Percentiles rank a stretch among this genome's conserved stretches.
Evolutionary conservation across 2,329 filamentous ascomycete species (phyloP).

Genomic region (Microsporum audouinii): DNA sequence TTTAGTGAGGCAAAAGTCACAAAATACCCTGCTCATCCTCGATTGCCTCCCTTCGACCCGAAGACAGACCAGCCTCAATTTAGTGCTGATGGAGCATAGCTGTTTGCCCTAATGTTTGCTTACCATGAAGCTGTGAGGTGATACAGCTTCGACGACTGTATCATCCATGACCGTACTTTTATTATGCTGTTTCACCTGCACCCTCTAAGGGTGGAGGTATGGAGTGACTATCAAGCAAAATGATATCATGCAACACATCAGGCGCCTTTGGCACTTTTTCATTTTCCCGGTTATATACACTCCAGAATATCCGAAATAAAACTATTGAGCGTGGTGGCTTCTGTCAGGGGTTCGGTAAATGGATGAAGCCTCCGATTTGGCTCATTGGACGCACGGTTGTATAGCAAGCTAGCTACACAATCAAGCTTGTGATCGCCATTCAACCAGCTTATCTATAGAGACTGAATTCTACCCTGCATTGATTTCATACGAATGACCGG

Average conservation of each 20-base stretch:
- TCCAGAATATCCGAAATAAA: neutral
- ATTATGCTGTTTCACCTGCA: neutral
- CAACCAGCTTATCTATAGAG: neutral
- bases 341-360: neutral
- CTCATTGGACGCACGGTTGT: neutral
- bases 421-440: neutral
- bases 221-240: neutral
- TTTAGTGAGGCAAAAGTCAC: neutral
- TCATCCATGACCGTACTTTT: neutral
- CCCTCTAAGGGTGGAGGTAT: neutral
- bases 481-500: neutral
- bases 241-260: too few relatives aligned
- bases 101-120: neutral
- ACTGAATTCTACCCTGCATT: neutral
- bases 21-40: neutral
- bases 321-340: neutral
- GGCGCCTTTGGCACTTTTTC: neutral
- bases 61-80: neutral
- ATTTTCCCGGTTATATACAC: neutral
- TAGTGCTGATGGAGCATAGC: neutral
- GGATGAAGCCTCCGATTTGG: neutral
- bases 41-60: neutral
- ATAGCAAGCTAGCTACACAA: neutral
- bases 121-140: neutral
- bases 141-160: neutral